Evolutionary conservation across 164 flowering plant species (phyloP).

Genomic region (Vitis cinerea): DNA sequence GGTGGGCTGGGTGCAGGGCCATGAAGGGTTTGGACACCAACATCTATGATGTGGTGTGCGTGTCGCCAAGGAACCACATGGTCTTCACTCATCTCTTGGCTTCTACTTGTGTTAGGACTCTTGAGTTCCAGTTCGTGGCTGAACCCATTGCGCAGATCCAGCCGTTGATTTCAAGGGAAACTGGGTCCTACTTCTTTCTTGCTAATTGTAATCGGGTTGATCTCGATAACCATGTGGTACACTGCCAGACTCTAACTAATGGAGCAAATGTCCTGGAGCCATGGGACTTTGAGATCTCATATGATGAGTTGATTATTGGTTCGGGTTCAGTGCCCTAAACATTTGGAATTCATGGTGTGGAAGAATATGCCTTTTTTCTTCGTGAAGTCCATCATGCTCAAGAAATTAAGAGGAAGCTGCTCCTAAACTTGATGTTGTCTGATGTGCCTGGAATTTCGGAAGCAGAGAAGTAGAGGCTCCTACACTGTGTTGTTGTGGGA

Average conservation of each 20-base stretch:
- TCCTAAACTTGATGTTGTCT: conserved; percentile 90
- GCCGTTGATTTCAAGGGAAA: conserved; percentile 74
- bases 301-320: conserved; percentile 89
- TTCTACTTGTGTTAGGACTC: conserved; percentile 96
- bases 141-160: conserved; percentile 94
- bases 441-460: conserved; percentile 89
- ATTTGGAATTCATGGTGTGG: conserved; percentile 87
- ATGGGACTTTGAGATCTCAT: conserved; percentile 74
- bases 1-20: conserved; percentile 93
- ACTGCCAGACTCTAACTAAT: conserved; percentile 73
- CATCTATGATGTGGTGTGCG: conserved; percentile 80
- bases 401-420: conserved; percentile 87
- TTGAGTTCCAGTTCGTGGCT: conserved; percentile 94
- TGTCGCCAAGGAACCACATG: conserved; percentile 97
- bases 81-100: conserved; percentile 95
- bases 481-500: conserved; percentile 97
- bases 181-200: conserved; percentile 84
- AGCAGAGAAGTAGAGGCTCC: conserved; percentile 75
- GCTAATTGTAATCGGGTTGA: conserved; percentile 68
- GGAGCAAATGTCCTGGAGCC: conserved; percentile 47
- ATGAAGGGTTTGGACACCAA: conserved; percentile 80
- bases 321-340: conserved; percentile 84
- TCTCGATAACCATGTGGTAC: conserved; percentile 58
- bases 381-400: conserved; percentile 96
- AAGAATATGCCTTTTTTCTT: conserved; percentile 83